Percentiles rank a stretch among this genome's conserved stretches.
Conservation (phyloP, 202 grass and related monocot species). For the Sporobolus alterniflorus region DNA sequence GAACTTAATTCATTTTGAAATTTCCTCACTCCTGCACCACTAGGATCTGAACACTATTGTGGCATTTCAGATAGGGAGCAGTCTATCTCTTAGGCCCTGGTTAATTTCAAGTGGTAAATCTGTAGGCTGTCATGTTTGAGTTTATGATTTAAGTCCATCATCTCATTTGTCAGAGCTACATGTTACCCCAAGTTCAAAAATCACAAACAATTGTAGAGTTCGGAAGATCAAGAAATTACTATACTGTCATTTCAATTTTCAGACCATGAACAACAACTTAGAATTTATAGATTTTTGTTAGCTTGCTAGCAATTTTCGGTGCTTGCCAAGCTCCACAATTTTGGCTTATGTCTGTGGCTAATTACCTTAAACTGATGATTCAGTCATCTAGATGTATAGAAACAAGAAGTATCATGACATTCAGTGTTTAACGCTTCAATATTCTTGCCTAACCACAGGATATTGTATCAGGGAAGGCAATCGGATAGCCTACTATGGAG, state of each 20-base stretch:
- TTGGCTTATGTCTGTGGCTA: not conserved
- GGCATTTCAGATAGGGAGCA: not conserved
- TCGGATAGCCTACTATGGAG: slow-evolving; percentile 50
- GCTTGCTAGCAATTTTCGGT: not conserved
- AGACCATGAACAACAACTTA: not conserved
- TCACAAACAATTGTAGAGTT: not conserved
- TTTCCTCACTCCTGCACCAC: not conserved
- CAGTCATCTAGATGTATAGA: not conserved
- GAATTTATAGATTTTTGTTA: not conserved
- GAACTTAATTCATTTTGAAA: not conserved
- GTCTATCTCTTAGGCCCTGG: not conserved
- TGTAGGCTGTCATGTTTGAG: not conserved
- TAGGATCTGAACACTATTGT: slow-evolving; percentile 11
- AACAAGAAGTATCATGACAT: not conserved
- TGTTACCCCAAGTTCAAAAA: not conserved
- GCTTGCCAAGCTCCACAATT: not conserved
- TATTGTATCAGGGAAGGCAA: slow-evolving; percentile 21
- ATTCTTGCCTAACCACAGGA: slow-evolving; percentile 39
- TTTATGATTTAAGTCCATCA: not conserved
- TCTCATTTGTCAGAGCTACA: not conserved
- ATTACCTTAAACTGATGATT: not conserved
- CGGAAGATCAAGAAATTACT: not conserved
- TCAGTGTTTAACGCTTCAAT: not conserved
- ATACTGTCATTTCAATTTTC: not conserved
- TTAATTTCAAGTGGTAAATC: not conserved